phyloP scores from a whole-genome alignment of 148 eudicot genomes.

The Chenopodium album region DNA sequence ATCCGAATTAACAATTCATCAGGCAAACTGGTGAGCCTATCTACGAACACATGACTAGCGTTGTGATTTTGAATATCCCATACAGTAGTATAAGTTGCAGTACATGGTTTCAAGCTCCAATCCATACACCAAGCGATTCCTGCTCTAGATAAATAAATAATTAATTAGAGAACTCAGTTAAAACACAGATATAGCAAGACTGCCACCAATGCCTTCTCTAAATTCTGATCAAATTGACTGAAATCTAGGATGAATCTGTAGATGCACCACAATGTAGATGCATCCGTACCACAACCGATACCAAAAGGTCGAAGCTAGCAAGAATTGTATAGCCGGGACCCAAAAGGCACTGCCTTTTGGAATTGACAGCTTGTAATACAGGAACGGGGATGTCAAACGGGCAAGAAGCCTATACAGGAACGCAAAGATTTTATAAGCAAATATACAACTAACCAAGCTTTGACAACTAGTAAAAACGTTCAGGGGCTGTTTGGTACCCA shows the following conservation, averaged over 20 bases:
- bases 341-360: slow-evolving; percentile 85
- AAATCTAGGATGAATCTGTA: too few species aligned
- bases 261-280: neutral
- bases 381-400: slow-evolving; percentile 51
- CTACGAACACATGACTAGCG: too few species aligned
- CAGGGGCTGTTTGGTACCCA: neutral
- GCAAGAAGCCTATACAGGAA: slow-evolving; percentile 52
- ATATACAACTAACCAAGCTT: neutral
- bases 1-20: too few species aligned
- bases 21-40: too few species aligned
- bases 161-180: too few species aligned
- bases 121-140: neutral
- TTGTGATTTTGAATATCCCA: too few species aligned
- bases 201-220: slow-evolving; percentile 73
- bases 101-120: too few species aligned
- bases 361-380: slow-evolving; percentile 56
- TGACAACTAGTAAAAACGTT: too few species aligned
- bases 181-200: slow-evolving; percentile 72
- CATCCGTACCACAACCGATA: slow-evolving; percentile 62
- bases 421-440: neutral
- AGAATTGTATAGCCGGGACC: slow-evolving; percentile 69
- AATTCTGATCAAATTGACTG: slow-evolving; percentile 39
- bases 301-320: slow-evolving; percentile 71
- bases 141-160: too few species aligned
- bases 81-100: too few species aligned